phyloP scores from a whole-genome alignment of 202 grass and related monocot genomes.

The Zizania palustris region DNA sequence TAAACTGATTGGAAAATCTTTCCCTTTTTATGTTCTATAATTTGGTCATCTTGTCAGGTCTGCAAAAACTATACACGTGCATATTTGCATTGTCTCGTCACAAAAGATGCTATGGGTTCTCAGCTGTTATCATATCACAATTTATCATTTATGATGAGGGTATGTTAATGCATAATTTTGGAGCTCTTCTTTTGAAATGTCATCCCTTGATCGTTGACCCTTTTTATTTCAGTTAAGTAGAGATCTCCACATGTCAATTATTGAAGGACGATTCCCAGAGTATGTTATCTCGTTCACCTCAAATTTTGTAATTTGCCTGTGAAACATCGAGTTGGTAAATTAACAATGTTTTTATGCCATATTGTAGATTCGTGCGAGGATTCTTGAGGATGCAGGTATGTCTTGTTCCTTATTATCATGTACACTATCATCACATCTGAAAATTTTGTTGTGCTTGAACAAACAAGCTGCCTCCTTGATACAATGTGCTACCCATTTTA shows the following conservation, averaged over 20 bases:
- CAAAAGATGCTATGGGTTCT: conserved; percentile 93
- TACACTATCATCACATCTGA: background rate
- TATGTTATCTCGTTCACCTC: conserved; percentile 41
- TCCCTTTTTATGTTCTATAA: conserved; percentile 21
- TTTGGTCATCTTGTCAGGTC: conserved; percentile 58
- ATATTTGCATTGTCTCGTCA: conserved; percentile 88
- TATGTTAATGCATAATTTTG: conserved; percentile 36
- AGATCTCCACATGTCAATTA: conserved; percentile 85
- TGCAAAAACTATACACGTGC: conserved; percentile 92
- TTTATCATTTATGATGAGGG: conserved; percentile 90
- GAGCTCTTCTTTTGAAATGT: background rate
- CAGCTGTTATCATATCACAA: conserved; percentile 95
- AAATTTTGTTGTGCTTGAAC: background rate
- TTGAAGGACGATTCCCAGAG: conserved; percentile 84
- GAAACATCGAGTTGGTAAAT: conserved; percentile 17
- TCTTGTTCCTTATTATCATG: background rate
- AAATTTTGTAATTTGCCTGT: background rate
- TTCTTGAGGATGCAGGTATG: conserved; percentile 82
- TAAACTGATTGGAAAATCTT: background rate
- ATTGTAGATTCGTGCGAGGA: conserved; percentile 71
- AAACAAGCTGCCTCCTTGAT: background rate
- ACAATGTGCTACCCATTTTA: background rate
- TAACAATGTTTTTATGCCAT: conserved; percentile 24
- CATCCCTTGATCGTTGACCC: conserved; percentile 21
- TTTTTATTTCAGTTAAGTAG: conserved; percentile 71